Base-by-base conservation (phyloP, 148 eudicot species). In the Vaccinium corymbosum region DNA sequence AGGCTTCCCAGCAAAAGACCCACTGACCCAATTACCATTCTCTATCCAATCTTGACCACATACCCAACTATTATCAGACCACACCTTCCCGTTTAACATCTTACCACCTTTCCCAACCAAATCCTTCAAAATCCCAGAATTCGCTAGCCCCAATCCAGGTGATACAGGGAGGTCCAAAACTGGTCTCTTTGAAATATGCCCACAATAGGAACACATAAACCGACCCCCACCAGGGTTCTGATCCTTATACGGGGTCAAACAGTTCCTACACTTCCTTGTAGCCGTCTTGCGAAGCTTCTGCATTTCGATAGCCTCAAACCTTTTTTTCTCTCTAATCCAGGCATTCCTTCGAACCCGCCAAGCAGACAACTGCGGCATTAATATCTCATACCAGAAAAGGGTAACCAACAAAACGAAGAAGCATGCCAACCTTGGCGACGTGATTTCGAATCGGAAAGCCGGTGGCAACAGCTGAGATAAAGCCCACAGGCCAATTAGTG, bases 191-290 rank as follows among this genome's bases (percentile, higher is more conserved):
- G 99, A 97, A 56, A 97, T 86, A 91, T 97, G 99, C 82, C 99
- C 99, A 88, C 99, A 97, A 80, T 92, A 94, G 6, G 97, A 91
- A 81, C 99, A 97, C 99, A 94, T 97, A 82, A 94, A 97, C 84
- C 90, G 90, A 20, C 99, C 98, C 81, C 95, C 99, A 79, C 97
- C 93, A 17, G 99, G 99, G 76, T 94, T 97, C 87, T 97, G 99
- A 82, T 97, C 98, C 76, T 92, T 84, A 86, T 97, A 97, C 0
- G 99, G 91, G 13, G 95, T 94, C 92, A 91, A 91, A 85, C 99
- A 97, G 82, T 97, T 97, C 84, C 99, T 91, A 85, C 99, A 97
- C 94, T 90, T 92, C 82, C 97, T 85, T 29, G 95, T 97, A 6
- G 99, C 99, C 14, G 99, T 94, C 82, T 97, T 97, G 89, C 92